phyloP scores from a whole-genome alignment of 1,284 basidiomycete species.

The Exobasidium cylindrosporum region DNA sequence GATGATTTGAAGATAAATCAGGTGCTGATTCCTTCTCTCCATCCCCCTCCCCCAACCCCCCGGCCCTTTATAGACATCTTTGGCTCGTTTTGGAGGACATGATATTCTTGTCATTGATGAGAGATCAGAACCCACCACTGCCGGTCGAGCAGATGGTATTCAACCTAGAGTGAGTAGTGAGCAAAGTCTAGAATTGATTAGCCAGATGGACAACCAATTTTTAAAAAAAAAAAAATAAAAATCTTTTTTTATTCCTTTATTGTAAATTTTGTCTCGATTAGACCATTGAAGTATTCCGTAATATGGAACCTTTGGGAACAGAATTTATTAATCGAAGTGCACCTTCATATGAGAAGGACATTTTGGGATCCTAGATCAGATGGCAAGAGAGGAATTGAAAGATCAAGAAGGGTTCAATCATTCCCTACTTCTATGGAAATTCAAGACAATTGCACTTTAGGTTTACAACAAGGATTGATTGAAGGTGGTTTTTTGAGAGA shows the following conservation, averaged over 20 bases:
- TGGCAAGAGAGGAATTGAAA: constrained; percentile 47
- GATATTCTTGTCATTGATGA: constrained; percentile 52
- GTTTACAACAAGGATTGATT: constrained; percentile 57
- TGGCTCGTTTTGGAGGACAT: constrained; percentile 48
- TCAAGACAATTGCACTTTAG: constrained; percentile 56
- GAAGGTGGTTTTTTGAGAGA: constrained; percentile 56
- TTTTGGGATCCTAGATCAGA: constrained; percentile 56
- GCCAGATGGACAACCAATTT: not conserved
- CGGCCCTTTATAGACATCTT: constrained; percentile 26
- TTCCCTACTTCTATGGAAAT: constrained; percentile 58
- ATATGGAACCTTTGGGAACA: constrained; percentile 53
- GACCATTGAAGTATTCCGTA: constrained; percentile 65
- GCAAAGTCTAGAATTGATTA: constrained; percentile 16
- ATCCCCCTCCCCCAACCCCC: not conserved
- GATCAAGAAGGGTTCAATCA: constrained; percentile 56
- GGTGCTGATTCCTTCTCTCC: not conserved
- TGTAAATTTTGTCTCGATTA: constrained; percentile 4
- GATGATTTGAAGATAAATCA: no score
- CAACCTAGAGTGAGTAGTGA: no score
- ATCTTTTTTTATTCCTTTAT: not conserved
- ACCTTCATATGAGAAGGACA: constrained; percentile 56
- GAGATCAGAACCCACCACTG: constrained; percentile 55
- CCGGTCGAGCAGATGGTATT: constrained; percentile 57
- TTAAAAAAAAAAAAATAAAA: no score
- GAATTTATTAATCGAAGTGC: constrained; percentile 48